These are phyloP conservation scores for Fraxinus dipetala DNA, from an alignment of 305 asterid species.

Conservation along the genomic window DNA sequence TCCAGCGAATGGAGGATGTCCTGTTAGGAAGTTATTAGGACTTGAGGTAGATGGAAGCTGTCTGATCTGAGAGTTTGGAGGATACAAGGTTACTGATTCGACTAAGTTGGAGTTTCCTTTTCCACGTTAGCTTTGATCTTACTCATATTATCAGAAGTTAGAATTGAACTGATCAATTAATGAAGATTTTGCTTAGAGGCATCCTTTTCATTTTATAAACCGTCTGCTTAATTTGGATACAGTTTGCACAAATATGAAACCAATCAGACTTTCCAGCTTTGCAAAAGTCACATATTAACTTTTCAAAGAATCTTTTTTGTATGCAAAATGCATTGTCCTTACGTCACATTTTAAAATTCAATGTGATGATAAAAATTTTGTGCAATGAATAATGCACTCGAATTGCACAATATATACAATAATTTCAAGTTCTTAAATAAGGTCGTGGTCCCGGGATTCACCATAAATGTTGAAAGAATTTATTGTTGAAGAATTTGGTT, in stretches of 20 bases:
- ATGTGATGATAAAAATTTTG: neutral
- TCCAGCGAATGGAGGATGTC: conserved; percentile 15
- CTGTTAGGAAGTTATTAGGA: conserved; percentile 10
- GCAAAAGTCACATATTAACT: no score
- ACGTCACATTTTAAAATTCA: neutral
- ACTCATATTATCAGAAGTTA: conserved; percentile 18
- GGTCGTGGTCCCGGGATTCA: neutral
- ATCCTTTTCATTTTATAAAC: neutral
- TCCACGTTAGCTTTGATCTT: neutral
- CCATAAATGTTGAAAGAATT: neutral
- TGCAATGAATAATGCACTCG: neutral
- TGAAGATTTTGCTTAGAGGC: neutral
- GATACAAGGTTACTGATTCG: neutral
- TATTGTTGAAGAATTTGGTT: neutral
- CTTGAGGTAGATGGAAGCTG: neutral
- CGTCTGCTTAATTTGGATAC: no score
- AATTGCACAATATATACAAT: no score
- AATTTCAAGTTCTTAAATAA: neutral
- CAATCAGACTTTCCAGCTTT: no score
- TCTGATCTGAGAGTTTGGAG: neutral
- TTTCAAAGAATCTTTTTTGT: neutral
- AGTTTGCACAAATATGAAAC: no score
- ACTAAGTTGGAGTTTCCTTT: conserved; percentile 7
- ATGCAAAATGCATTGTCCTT: neutral
- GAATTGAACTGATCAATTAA: neutral